phyloP scores from a whole-genome alignment of 2,329 filamentous ascomycete species.

The Arthrinium puccinioides region DNA sequence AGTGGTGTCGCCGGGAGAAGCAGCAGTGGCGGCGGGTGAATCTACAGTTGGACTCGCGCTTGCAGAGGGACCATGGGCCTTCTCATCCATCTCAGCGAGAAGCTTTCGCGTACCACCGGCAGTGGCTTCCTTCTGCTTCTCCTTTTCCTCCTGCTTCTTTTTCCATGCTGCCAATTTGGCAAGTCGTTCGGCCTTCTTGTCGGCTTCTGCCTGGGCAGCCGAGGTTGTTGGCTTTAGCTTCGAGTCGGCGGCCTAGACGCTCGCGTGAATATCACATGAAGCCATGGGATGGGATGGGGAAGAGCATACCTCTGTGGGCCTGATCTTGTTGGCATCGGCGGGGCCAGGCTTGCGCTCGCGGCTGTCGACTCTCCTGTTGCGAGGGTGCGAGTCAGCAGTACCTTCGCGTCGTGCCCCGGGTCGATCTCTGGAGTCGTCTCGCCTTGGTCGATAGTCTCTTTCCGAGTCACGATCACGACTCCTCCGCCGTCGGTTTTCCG shows the following conservation, averaged over 20 bases:
- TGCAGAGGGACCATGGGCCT: constrained; percentile 40
- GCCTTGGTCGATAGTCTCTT: constrained; percentile 58
- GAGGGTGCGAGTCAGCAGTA: constrained; percentile 63
- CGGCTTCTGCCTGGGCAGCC: constrained; percentile 54
- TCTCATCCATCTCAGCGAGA: constrained; percentile 67
- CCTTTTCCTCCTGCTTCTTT: constrained; percentile 74
- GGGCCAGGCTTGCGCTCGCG: constrained; percentile 43
- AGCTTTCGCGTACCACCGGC: constrained; percentile 59
- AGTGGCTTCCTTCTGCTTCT: constrained; percentile 64
- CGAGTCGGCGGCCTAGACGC: constrained; percentile 35
- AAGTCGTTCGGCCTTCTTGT: constrained; percentile 73
- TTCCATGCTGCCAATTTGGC: constrained; percentile 89
- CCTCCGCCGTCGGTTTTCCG: constrained; percentile 48
- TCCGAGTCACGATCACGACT: constrained; percentile 52
- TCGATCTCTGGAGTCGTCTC: constrained; percentile 67
- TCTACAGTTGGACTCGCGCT: constrained; percentile 42
- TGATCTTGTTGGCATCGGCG: constrained; percentile 39
- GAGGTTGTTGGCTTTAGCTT: constrained; percentile 43
- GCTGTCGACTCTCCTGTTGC: constrained; percentile 59
- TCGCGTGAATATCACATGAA: constrained; percentile 14
- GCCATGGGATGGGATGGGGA: background rate
- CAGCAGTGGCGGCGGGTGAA: constrained; percentile 39
- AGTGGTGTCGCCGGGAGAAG: constrained; percentile 38
- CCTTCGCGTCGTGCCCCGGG: constrained; percentile 57
- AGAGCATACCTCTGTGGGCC: constrained; percentile 49